Base-by-base conservation (phyloP, 1,284 basidiomycete genomes). In the Golubevia pallescens region DNA sequence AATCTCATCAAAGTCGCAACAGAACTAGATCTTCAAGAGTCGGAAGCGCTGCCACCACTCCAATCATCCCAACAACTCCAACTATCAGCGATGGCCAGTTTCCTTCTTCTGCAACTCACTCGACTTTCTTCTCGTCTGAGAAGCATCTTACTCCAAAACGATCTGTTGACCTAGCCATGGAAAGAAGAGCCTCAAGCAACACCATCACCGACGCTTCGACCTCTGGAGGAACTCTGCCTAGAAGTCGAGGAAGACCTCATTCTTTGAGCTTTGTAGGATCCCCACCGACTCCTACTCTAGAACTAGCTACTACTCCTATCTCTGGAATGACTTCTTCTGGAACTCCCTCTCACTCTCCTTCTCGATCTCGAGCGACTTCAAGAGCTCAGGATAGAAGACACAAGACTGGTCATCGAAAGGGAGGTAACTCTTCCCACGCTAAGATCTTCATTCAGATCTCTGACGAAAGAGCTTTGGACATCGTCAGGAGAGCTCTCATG, bases 361-460 rank as follows among this genome's bases (percentile, higher is more conserved):
- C 52, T 21, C 13, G 66, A n/a, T 60, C 68, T 7, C 53, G 64
- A 6, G 57, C 67, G n/a, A 23, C 60, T 28, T 70, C 69, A 5
- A 57, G 75, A 7, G 69, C 71, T 1, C 60, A 71, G 16, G 72
- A 74, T 2, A 68, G 75, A 54, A 69, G 70, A 38, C 68, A 62
- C 23, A 67, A 63, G 60, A 19, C 20, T 14, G 66, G 68, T 53
- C 58, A 66, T 42, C 61, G 63, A 2, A 38, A 23, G 19, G 23
- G 57, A 6, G 62, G 58, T 16, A 65, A 14, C 24, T 53, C 42
- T 20, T 7, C 8, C 16, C 19, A 68, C n/a, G 68, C 74, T 65
- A 75, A 74, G 63, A 66, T 81, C 13, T 73, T 76, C 63, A 55
- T 81, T 2, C 69, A 81, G 51, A 69, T 81, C 32, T 67, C 75